Base-by-base conservation (phyloP, 768 basidiomycete genomes). In the Fistulinella prunicolor region DNA sequence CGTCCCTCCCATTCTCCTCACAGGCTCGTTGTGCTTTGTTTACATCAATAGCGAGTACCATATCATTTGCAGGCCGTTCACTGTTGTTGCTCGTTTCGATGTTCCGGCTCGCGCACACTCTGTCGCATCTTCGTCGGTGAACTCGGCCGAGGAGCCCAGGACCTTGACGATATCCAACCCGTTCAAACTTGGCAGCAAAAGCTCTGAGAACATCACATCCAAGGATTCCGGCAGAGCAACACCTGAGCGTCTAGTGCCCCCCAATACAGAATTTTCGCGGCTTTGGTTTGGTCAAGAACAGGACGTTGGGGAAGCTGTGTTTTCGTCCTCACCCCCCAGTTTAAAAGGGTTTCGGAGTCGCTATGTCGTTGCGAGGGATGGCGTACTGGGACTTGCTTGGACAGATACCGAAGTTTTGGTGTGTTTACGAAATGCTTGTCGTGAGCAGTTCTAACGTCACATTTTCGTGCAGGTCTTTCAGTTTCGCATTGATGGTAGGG, bases 101-200 rank as follows among this genome's bases (percentile, higher is more conserved):
- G 44, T 50, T 32, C 49, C 32, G 4, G 40, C 46, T 10, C 41
- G 52, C 28, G 26, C 49, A 17, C 52, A 46, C 17, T 62, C 66
- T 8, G 30, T 41, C 9, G 38, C 53, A 13, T 52, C 58, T 42
- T 64, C 51, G 10, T 45, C 52, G 6, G 39, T 44, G 7, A 55
- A 55, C n/a, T 63, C 63, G n/a, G 28, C 35, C 4, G 63, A 65
- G 1, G 65, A 63, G 21, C 34, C 32, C 10, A 53, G 59, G 22
- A 53, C 70, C 9, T 61, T 81, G n/a, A 71, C 74, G 1, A 66
- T 86, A n/a, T 72, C 83, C 7, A 85, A 82, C 50, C 76, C 82
- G 3, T 82, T 89, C 71, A 89, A 82, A 60, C 68, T 79, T 13
- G 71, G 72, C 46, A 68, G 68, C 22, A 71, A 61, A n/a, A 78